Evolutionary conservation across 306 rosid species (phyloP), one percentile per base, ranked within the genome.

Genomic region (Quercus robur): DNA sequence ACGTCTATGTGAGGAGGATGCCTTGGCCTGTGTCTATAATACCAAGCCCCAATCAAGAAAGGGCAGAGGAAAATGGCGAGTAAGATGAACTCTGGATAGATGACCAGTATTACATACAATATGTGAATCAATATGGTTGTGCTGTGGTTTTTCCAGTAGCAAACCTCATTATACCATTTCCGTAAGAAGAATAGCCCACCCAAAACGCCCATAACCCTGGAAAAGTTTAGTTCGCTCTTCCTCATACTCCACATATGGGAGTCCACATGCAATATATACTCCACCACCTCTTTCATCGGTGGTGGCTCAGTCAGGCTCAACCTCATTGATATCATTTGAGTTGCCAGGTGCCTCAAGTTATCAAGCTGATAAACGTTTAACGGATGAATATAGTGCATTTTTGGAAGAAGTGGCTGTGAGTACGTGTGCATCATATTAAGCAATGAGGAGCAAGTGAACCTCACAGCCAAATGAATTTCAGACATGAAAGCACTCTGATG

Each of bases 191-290:
- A 1, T 20, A 80, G 17, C 17, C 69, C 55, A n/a, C 63, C 71
- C 10, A 84, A 68, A 6, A 86, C 59, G 15, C 15, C 20, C 15
- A 56, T 12, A 28, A 86, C 55, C 87, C 90, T 82, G n/a, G n/a
- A 67, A 2, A 80, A 63, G 56, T 84, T 85, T 3, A 80, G 83
- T 77, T 26, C 78, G 71, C 77, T 76, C 83, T 83, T 86, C 31
- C 87, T 58, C 56, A 72, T 11, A 74, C 89, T 86, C 88, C 92
- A 89, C 2, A 9, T 1, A 4, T 23, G 71, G 7, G 41, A 86
- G 0, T 71, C 62, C n/a, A 56, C 81, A 59, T 79, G 85, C 64
- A 89, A 78, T 81, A 89, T 75, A 12, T 46, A 81, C 15, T 58
- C 51, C 66, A 81, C 84, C 26, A 75, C 73, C 70, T 75, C 84